Evolutionary conservation across 805 yeast genomes (phyloP), one percentile per base, ranked within the genome.

Genomic region (Myxozyma sirexii): DNA sequence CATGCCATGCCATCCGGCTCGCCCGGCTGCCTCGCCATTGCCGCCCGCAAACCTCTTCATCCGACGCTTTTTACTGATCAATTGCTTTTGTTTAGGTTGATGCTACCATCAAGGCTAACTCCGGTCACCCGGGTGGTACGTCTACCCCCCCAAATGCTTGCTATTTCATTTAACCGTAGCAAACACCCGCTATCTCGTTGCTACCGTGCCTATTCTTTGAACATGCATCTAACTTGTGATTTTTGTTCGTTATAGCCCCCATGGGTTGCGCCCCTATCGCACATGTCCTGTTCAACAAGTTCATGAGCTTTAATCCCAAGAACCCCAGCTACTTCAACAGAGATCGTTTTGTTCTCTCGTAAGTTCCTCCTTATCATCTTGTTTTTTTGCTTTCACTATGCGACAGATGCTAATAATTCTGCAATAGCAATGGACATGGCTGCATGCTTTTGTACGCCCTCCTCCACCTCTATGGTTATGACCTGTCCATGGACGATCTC

Each of bases 231-330:
- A 35, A 58, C 39, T 21, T 23, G 33, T 10, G 33, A 23, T 24
- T 27, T 45, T 29, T 24, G 21, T 19, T 3, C n/a, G 8, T n/a
- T 38, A 4, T n/a, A 60, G 98, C 99, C 55, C 98, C 98, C 71
- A 85, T 93, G 84, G 98, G 98, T 66, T 80, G 93, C 77, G 97
- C 99, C 17, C 97, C 97, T 47, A 86, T 92, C 62, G 96, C 97
- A 64, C 97, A 93, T 77, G 86, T 85, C 58, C 75, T 93, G 66
- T 90, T 87, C 84, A 75, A 76, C 70, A 82, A 84, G 75, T 83
- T 83, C 72, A 81, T 92, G 87, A 86, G 79, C 70, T 84, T 89
- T 81, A 90, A 90, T 84, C 96, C 98, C 70, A 82, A 86, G 79
- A 86, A 89, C 83, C 93, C 97, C 66, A 79, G 82, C 62, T 93